Conservation (phyloP, 2,329 filamentous ascomycete species). For the Aspergillaceae sp. region DNA sequence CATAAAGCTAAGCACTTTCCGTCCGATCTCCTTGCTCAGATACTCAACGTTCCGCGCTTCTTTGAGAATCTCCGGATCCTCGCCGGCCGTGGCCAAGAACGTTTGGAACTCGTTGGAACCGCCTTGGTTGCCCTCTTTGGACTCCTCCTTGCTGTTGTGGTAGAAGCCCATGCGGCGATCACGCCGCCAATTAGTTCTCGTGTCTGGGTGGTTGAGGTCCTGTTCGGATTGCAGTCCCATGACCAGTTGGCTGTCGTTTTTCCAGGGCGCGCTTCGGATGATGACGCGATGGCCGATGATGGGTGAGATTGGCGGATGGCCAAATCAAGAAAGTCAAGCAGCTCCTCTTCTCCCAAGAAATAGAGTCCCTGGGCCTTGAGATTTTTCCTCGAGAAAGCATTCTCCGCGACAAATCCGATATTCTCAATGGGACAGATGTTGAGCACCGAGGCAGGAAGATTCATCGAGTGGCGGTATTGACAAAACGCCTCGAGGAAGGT, state of each 20-base stretch:
- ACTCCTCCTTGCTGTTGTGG: neutral
- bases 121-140: neutral
- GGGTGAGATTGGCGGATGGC: neutral
- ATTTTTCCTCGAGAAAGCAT: neutral
- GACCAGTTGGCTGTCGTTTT: neutral
- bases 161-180: neutral
- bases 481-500: conserved; percentile 9
- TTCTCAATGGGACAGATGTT: conserved; percentile 2
- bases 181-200: neutral
- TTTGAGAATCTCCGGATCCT: neutral
- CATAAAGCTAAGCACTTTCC: neutral
- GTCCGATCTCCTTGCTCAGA: neutral
- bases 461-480: conserved; percentile 5
- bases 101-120: neutral
- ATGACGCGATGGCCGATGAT: no score
- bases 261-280: neutral
- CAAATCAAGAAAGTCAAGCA: neutral
- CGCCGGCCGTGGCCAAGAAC: neutral
- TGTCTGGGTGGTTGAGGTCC: neutral
- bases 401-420: neutral
- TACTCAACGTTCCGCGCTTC: neutral
- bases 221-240: neutral
- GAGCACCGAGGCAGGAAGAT: conserved; percentile 2
- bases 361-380: neutral
- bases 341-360: neutral